Base-by-base conservation (phyloP, 2,329 filamentous ascomycete genomes). In the Botrytis pseudocinerea region DNA sequence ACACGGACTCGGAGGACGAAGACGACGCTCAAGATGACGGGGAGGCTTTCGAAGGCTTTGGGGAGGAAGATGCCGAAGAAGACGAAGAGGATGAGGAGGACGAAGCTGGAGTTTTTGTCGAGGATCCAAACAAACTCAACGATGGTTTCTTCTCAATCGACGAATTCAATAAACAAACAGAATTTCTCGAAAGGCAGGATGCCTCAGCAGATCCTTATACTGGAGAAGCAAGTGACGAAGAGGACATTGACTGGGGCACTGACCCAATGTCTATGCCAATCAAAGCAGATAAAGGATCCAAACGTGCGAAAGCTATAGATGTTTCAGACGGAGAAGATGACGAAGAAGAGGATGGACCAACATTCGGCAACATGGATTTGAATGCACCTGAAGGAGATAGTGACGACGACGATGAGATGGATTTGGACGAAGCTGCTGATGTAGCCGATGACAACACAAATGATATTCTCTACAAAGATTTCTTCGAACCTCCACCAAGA, bases 121-220 rank as follows among this genome's bases (percentile, higher is more conserved):
- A 91, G 77, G 94, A 98, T 79, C 90, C 90, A 6, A 87, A 96
- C 80, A 94, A 94, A 10, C 88, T 99, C 46, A 98, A 99, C 79
- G 96, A 99, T 80, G 95, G 94, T 8, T 99, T 99, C 84, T 99
- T 99, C 84, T 97, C 94, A 25, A 95, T 99, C 78, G 95, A 98
- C 79, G 91, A 97, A 74, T 99, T 99, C 87, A 99, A 99, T 85
- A 93, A 92, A 81, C 93, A 97, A 80, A 93, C 94, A 2, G 93
- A 97, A 79, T 92, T 92, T 80, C 90, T 98, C 66, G 96, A 99
- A 82, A 90, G 93, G 76, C 92, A 94, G 82, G 95, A 98, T 81
- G 88, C 89, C 42, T 87, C 88, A 76, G 94, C 92, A 42, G 93
- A 95, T 77, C 89, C 89, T 54, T 91, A 92, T 78, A 91, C 92